phyloP scores from a whole-genome alignment of 23 red algal species.

The Gracilaria gracilis region DNA sequence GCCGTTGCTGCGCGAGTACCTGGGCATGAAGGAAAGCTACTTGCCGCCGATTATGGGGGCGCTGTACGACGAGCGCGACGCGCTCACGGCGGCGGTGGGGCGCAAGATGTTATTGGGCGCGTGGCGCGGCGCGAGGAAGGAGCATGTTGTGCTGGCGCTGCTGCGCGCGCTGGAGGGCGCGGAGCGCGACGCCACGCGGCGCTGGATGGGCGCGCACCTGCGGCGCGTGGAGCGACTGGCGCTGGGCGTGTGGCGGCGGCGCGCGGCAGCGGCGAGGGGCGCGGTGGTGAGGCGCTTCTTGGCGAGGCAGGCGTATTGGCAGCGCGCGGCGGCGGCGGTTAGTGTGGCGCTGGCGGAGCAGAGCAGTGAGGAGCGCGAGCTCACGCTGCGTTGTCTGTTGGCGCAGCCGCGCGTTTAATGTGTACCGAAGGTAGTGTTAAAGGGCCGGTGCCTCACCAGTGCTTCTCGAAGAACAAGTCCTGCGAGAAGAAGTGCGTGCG shows the following conservation, averaged over 20 bases:
- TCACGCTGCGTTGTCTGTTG: background rate
- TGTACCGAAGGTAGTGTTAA: too few species aligned
- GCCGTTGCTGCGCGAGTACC: slow-evolving; percentile 19
- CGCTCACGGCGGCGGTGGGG: slow-evolving; percentile 9
- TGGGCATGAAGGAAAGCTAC: slow-evolving; percentile 32
- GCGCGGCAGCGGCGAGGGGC: slow-evolving; percentile 5
- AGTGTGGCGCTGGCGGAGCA: too few species aligned
- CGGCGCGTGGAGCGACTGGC: slow-evolving; percentile 38
- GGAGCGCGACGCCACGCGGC: background rate
- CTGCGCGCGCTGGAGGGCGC: slow-evolving; percentile 34
- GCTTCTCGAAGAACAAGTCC: slow-evolving; percentile 33
- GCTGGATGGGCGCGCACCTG: slow-evolving; percentile 42
- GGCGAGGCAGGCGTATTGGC: too few species aligned
- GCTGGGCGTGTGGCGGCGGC: slow-evolving; percentile 33
- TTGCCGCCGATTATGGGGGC: slow-evolving; percentile 36
- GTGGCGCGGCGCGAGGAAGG: slow-evolving; percentile 51
- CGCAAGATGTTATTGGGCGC: slow-evolving; percentile 24
- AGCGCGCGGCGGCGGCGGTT: too few species aligned
- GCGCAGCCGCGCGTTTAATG: background rate
- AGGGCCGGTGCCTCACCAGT: too few species aligned
- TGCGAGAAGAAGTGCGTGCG: slow-evolving; percentile 11
- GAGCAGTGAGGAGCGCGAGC: background rate
- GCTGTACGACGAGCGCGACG: slow-evolving; percentile 50
- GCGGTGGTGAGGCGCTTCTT: background rate
- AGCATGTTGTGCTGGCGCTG: slow-evolving; percentile 29